Base-by-base conservation (phyloP, 345 rosid genomes). In the Melastoma malabathricum region DNA sequence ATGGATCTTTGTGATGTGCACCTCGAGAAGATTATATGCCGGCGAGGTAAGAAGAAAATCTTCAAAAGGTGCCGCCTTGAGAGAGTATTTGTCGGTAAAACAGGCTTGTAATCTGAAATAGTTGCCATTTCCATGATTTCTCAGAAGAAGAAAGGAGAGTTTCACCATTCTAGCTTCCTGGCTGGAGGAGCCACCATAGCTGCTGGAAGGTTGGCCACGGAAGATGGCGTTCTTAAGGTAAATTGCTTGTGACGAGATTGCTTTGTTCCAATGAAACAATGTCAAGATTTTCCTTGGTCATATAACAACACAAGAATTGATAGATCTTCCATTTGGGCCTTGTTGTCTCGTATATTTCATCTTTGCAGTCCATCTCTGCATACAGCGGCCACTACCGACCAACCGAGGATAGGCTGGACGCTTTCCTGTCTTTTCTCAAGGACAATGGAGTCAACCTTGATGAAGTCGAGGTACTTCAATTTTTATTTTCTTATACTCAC, bases 341-440 rank as follows among this genome's bases (percentile, higher is more conserved):
- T 52, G 39, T 13, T 34, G 31, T 56, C 27, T 15, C 15, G 18
- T 16, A 15, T 10, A 58, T 48, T 25, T 47, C 22, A 50, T 56
- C 59, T 73, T 46, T 25, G 46, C 76, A 90, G 98, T 71, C 82
- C 51, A 64, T 90, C 50, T 86, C 98, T 44, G 82, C 92, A 20
- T 86, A 90, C 44, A 90, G 98, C 47, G 98, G 98, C 44, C 98
- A 90, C 59, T 90, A 90, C 59, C 76, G 80, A 62, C 98, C 96
- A 14, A 76, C 83, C 20, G 89, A 82, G 34, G 87, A 77, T 44
- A 78, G 74, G 56, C 86, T 90, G 4, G 70, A 71, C 14, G 61
- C 52, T 64, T 80, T 90, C 66, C 50, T 77, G 17, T 72, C 77
- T 47, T 68, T 82, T 63, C 94, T 90, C 52, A 60, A 55, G 67